Conservation (phyloP, 2,329 filamentous ascomycete species). For the Paraphaeosphaeria sporulosa region DNA sequence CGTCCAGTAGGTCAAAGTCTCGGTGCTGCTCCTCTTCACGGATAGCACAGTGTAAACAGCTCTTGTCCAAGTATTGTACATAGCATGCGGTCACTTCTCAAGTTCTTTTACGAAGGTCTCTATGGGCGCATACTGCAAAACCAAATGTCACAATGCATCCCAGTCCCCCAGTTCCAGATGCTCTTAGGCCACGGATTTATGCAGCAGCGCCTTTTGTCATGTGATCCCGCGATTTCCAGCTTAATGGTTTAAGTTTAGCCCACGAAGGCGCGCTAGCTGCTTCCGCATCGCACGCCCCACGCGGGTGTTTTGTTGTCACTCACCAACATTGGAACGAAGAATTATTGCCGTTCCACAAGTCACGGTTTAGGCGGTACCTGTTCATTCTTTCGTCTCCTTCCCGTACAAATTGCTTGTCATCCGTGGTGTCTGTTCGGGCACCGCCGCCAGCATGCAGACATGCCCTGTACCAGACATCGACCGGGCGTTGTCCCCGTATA, state of each 20-base stretch:
- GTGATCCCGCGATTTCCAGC: slow-evolving; percentile 5
- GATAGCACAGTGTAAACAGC: no score
- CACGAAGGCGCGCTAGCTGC: not conserved
- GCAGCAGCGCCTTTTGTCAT: not conserved
- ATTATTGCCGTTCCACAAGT: not conserved
- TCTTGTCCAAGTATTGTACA: no score
- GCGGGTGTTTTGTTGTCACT: slow-evolving; percentile 4
- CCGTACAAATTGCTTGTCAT: not conserved
- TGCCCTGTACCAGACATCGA: slow-evolving; percentile 50
- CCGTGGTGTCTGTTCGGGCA: not conserved
- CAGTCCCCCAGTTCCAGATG: no score
- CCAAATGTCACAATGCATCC: no score
- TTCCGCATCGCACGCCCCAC: slow-evolving; percentile 3
- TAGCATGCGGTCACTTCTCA: no score
- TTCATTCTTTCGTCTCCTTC: not conserved
- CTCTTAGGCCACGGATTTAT: no score
- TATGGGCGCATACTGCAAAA: no score
- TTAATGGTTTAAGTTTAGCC: not conserved
- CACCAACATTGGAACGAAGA: not conserved
- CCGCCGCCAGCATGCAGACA: slow-evolving; percentile 10
- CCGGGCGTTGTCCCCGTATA: slow-evolving; percentile 44
- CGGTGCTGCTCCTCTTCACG: no score
- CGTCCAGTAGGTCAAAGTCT: no score
- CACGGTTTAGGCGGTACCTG: not conserved
- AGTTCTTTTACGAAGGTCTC: no score